phyloP scores from a whole-genome alignment of 179 eudicot species.

The Nepenthes alata region DNA sequence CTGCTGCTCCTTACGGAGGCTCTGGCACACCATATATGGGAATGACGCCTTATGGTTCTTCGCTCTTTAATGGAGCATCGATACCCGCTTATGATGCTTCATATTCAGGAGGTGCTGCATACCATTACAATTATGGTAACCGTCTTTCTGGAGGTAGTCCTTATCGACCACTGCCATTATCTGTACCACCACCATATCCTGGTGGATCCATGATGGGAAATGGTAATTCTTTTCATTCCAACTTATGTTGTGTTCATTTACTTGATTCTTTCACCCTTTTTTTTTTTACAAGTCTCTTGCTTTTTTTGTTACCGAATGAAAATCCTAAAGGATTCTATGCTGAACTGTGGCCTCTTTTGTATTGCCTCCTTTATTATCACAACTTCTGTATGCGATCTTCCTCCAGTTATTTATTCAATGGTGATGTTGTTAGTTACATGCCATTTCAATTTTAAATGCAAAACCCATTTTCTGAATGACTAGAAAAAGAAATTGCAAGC shows the following conservation, averaged over 20 bases:
- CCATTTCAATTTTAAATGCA: no score
- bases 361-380: no score
- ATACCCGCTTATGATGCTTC: conserved; percentile 76
- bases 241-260: neutral
- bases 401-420: no score
- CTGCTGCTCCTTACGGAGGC: conserved; percentile 58
- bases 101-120: conserved; percentile 71
- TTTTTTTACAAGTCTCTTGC: neutral
- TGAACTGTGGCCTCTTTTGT: no score
- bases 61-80: conserved; percentile 59
- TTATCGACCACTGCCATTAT: conserved; percentile 56
- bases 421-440: no score
- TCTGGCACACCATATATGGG: conserved; percentile 84
- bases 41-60: conserved; percentile 75
- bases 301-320: no score
- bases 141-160: conserved; percentile 90
- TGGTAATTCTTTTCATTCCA: conserved; percentile 20
- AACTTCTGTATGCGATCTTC: no score
- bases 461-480: no score
- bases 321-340: no score
- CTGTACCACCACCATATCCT: conserved; percentile 67
- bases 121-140: conserved; percentile 56
- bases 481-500: no score
- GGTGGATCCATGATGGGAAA: conserved; percentile 71
- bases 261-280: neutral